Evolutionary conservation across 352 stramenopile genomes (phyloP).

Genomic region (Plasmopara halstedii): DNA sequence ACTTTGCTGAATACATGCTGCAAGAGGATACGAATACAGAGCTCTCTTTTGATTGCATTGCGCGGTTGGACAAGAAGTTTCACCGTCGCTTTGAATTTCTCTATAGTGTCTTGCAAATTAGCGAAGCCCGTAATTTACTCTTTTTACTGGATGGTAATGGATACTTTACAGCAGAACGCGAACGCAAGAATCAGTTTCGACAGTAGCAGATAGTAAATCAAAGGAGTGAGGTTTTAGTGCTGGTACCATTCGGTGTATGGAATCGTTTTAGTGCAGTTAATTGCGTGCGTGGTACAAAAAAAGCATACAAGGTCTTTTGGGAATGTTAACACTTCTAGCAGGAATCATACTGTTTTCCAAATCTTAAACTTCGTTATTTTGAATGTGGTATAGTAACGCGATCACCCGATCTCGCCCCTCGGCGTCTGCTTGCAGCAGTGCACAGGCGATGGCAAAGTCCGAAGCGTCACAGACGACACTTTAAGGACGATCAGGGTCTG

Average conservation of each 20-base stretch:
- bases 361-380: too few species aligned
- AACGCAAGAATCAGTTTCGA: constrained; percentile 19
- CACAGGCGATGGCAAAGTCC: too few species aligned
- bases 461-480: too few species aligned
- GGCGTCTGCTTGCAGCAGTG: too few species aligned
- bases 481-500: too few species aligned
- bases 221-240: neutral
- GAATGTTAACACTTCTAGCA: too few species aligned
- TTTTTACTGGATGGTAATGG: constrained; percentile 69
- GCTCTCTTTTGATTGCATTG: constrained; percentile 27
- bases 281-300: too few species aligned
- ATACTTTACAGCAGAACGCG: constrained; percentile 45
- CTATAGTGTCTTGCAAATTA: constrained; percentile 53
- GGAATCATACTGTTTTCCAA: too few species aligned
- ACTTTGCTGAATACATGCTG: constrained; percentile 60
- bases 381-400: too few species aligned
- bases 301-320: too few species aligned
- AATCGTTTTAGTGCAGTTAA: too few species aligned
- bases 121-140: constrained; percentile 55
- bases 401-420: too few species aligned
- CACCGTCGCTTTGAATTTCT: constrained; percentile 49
- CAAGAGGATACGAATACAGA: constrained; percentile 22
- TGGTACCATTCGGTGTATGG: neutral
- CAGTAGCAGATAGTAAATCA: constrained; percentile 3
- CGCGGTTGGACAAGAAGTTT: constrained; percentile 47